Conservation (phyloP, 2,329 filamentous ascomycete species). For the Triangularia setosa region DNA sequence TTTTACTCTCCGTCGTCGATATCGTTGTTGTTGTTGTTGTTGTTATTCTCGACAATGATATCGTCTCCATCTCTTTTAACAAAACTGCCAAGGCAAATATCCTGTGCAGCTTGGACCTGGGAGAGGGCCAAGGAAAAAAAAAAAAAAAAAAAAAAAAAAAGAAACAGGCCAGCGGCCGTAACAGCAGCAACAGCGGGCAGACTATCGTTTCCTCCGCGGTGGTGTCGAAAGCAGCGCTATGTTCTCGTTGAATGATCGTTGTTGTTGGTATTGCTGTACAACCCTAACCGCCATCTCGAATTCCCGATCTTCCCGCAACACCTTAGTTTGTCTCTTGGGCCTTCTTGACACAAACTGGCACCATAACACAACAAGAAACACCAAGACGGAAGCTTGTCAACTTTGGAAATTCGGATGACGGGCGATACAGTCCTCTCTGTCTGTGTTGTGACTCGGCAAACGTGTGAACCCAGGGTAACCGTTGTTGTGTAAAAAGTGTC, state of each 20-base stretch:
- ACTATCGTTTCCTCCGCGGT: not conserved
- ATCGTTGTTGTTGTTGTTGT: not conserved
- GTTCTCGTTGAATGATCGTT: not conserved
- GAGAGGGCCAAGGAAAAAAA: not conserved
- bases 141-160: no score
- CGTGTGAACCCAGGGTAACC: not conserved
- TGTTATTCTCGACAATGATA: not conserved
- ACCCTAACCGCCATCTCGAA: not conserved
- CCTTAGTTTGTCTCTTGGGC: not conserved
- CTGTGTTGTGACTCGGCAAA: not conserved
- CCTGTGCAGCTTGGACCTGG: not conserved
- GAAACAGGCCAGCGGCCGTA: not conserved
- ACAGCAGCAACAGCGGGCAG: not conserved
- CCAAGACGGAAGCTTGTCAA: not conserved
- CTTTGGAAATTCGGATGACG: not conserved
- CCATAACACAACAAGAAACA: not conserved
- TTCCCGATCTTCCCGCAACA: not conserved
- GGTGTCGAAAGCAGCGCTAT: not conserved
- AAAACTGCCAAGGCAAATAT: not conserved
- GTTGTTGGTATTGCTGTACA: not conserved
- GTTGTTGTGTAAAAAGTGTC: not conserved
- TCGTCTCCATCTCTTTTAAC: not conserved
- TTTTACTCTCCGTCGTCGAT: no score
- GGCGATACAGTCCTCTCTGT: not conserved
- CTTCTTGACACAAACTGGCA: not conserved